Percentiles rank a stretch among this genome's conserved stretches.
phyloP scores from a whole-genome alignment of 1,284 basidiomycete genomes.

The Apiotrichum gamsii region DNA sequence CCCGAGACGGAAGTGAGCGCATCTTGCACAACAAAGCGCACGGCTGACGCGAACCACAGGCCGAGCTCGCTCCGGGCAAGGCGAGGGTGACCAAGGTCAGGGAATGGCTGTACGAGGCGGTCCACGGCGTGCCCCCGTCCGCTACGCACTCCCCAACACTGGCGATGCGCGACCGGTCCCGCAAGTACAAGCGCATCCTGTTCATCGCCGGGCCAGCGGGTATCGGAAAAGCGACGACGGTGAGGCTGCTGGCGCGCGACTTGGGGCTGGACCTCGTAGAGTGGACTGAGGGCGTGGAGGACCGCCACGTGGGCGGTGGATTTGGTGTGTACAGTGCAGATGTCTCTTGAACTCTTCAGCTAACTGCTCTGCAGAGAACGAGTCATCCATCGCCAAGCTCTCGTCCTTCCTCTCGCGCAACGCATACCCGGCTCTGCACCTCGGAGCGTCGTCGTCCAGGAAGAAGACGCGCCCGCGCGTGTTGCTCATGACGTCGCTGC shows the following conservation, averaged over 20 bases:
- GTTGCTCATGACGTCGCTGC: slow-evolving; percentile 84
- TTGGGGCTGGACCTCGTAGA: slow-evolving; percentile 76
- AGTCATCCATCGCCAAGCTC: slow-evolving; percentile 67
- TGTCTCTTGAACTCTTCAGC: neutral
- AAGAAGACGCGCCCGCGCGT: slow-evolving; percentile 44
- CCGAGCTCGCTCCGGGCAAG: slow-evolving; percentile 80
- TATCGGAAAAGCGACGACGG: slow-evolving; percentile 78
- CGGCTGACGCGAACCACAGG: slow-evolving; percentile 48
- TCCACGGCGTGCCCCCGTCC: slow-evolving; percentile 51
- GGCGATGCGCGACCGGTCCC: slow-evolving; percentile 54
- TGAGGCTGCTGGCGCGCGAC: slow-evolving; percentile 68
- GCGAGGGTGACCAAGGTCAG: slow-evolving; percentile 78
- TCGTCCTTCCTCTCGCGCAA: slow-evolving; percentile 65
- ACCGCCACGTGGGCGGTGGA: slow-evolving; percentile 37
- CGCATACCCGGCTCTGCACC: slow-evolving; percentile 58
- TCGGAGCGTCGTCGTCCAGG: slow-evolving; percentile 48
- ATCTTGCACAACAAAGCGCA: too few relatives aligned
- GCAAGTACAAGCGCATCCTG: slow-evolving; percentile 80
- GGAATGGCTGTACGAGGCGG: slow-evolving; percentile 76
- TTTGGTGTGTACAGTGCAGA: too few relatives aligned
- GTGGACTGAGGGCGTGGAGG: slow-evolving; percentile 57
- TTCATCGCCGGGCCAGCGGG: slow-evolving; percentile 84
- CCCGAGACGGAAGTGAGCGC: slow-evolving; percentile 57
- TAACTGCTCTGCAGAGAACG: slow-evolving; percentile 50
- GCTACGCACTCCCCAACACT: slow-evolving; percentile 5